Base-by-base conservation (phyloP, 2,329 filamentous ascomycete genomes). In the Aspergillus spinulosporus region DNA sequence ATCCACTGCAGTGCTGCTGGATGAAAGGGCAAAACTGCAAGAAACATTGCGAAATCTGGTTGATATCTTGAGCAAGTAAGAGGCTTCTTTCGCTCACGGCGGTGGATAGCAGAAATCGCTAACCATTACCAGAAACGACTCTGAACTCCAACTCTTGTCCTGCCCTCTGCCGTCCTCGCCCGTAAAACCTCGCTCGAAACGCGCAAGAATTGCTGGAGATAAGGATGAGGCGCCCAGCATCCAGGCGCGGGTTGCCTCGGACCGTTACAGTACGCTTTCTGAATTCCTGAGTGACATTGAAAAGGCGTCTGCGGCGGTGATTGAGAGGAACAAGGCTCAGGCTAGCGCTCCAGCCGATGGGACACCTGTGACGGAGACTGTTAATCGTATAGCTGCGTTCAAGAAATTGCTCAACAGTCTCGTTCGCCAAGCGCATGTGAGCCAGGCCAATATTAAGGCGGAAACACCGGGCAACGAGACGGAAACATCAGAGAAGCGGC, bases 391-490 rank as follows among this genome's bases (percentile, higher is more conserved):
- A 43, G 72, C 76, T 47, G 74, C 79, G 14, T 88, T 90, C 67
- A 85, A 84, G 67, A 82, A 83, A 48, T 81, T 83, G 66, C 82
- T 87, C n/a, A 78, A 87, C 64, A 81, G 82, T 43, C 76, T 90
- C 12, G 80, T 88, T 60, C 79, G 81, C 37, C 84, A 84, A 62
- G 86, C 88, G 80, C 84, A 70, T 78, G 80, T 59, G 66, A 74
- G 61, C 63, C 74, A 54, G 67, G 68, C 58, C 59, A 67, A 63
- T 49, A 66, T 66, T 59, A 76, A 62, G 62, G 67, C 66, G 15
- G 74, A 68, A 64, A 62, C 60, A 49, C 66, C 65, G 56, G 74
- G 69, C 62, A 71, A 70, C 55, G 70, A 69, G 61, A 62, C 64
- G 21, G 72, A 74, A 37, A 67, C 66, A n/a, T 66, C 73, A 39